Conservation (phyloP, 2,329 filamentous ascomycete species). For the Aspergillus fijiensis region DNA sequence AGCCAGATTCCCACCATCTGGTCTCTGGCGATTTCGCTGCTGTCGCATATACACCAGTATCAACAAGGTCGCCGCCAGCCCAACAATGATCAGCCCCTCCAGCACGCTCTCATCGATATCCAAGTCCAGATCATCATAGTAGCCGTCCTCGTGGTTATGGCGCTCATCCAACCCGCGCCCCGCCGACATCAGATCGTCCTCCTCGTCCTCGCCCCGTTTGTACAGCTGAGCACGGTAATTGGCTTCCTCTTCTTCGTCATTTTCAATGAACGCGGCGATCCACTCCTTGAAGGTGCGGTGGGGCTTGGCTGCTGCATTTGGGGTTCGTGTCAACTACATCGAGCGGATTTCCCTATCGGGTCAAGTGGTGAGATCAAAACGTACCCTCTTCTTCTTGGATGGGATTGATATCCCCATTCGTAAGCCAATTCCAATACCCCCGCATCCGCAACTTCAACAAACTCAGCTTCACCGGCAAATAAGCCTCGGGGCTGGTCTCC, state of each 20-base stretch:
- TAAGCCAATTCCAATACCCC: conserved; percentile 93
- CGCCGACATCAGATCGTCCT: conserved; percentile 33
- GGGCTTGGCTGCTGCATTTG: conserved; percentile 61
- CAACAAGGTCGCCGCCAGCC: conserved; percentile 70
- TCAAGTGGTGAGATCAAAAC: conserved; percentile 27
- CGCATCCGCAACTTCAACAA: conserved; percentile 79
- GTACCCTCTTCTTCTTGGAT: conserved; percentile 86
- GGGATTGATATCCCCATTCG: conserved; percentile 84
- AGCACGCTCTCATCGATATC: conserved; percentile 74
- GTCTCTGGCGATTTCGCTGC: conserved; percentile 42
- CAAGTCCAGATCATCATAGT: conserved; percentile 61
- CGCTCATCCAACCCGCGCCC: conserved; percentile 28
- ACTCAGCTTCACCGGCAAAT: conserved; percentile 86
- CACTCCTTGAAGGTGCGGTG: conserved; percentile 80
- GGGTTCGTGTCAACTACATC: conserved; percentile 17
- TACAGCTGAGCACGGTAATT: conserved; percentile 61
- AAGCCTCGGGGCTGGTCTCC: conserved; percentile 88
- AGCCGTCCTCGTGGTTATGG: conserved; percentile 48
- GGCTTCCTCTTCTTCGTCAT: conserved; percentile 62
- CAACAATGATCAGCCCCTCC: conserved; percentile 81
- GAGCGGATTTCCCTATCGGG: no score
- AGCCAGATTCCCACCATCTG: conserved; percentile 32
- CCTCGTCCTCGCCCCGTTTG: conserved; percentile 37
- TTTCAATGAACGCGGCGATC: conserved; percentile 79
- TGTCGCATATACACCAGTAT: conserved; percentile 74